A percentile compares a stretch with the other conserved stretches of the same genome.
These are phyloP conservation scores for Phytopythium vexans DNA, from an alignment of 352 stramenopile species.

Conservation along the genomic window DNA sequence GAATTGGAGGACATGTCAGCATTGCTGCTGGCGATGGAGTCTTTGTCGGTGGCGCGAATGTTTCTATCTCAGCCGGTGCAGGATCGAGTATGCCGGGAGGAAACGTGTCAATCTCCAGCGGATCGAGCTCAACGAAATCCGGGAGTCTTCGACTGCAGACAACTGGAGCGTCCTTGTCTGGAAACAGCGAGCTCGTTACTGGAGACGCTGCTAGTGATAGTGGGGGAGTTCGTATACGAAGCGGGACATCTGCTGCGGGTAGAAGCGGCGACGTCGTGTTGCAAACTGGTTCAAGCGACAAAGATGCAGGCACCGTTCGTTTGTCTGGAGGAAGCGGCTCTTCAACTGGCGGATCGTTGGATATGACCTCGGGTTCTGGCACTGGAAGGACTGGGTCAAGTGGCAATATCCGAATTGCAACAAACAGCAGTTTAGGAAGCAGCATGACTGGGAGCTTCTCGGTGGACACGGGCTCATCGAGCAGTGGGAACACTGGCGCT, in stretches of 20 bases:
- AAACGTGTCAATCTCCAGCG: no score
- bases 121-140: no score
- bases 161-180: constrained; percentile 9
- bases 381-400: constrained; percentile 11
- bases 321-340: constrained; percentile 13
- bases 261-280: constrained; percentile 16
- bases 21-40: no score
- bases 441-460: constrained; percentile 13
- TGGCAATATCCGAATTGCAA: constrained; percentile 11
- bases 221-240: no score
- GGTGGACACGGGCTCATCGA: constrained; percentile 11
- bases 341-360: constrained; percentile 9
- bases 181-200: constrained; percentile 10
- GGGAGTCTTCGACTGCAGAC: constrained; percentile 12
- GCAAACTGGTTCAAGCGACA: constrained; percentile 10
- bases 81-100: no score
- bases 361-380: constrained; percentile 13
- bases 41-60: no score
- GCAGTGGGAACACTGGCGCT: no score
- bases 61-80: no score
- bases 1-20: no score
- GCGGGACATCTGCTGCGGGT: no score
- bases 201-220: constrained; percentile 13
- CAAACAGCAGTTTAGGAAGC: constrained; percentile 7
- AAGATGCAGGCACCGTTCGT: constrained; percentile 13